These are phyloP conservation scores for Psilocybe subaeruginosa DNA, from an alignment of 768 basidiomycete species.

Conservation along the genomic window DNA sequence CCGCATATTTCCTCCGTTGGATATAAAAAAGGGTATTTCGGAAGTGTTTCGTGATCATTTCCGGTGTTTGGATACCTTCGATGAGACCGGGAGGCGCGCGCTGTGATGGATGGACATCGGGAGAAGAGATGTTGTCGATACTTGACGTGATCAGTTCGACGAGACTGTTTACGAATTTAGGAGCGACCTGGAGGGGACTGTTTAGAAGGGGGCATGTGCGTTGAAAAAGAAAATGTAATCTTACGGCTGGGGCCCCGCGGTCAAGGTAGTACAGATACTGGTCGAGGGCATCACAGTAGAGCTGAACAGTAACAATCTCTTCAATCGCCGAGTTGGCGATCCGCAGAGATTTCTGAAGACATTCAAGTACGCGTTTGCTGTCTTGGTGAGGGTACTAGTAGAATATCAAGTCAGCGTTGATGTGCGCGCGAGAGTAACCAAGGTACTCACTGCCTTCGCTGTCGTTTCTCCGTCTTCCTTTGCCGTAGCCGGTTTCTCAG, in stretches of 20 bases:
- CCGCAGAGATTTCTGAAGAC: conserved; percentile 93
- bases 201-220: neutral
- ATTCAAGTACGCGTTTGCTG: conserved; percentile 96
- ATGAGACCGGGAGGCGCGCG: conserved; percentile 88
- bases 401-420: conserved; percentile 8
- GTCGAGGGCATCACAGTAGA: conserved; percentile 96
- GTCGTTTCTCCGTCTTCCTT: conserved; percentile 41
- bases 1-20: conserved; percentile 67
- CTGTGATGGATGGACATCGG: conserved; percentile 87
- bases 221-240: conserved; percentile 22
- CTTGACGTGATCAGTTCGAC: conserved; percentile 95
- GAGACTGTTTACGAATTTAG: conserved; percentile 95
- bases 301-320: conserved; percentile 93
- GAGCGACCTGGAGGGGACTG: conserved; percentile 64
- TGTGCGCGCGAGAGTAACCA: neutral
- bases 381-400: conserved; percentile 84
- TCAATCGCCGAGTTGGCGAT: conserved; percentile 97
- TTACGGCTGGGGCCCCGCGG: conserved; percentile 86
- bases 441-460: conserved; percentile 47
- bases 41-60: conserved; percentile 95
- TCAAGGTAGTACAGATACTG: conserved; percentile 97
- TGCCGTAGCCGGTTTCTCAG: conserved; percentile 38
- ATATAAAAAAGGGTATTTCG: conserved; percentile 88
- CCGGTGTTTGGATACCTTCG: conserved; percentile 90
- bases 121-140: conserved; percentile 88